These are phyloP conservation scores for Blastocystis sp. DNA, from an alignment of 352 stramenopile species.

Conservation along the genomic window DNA sequence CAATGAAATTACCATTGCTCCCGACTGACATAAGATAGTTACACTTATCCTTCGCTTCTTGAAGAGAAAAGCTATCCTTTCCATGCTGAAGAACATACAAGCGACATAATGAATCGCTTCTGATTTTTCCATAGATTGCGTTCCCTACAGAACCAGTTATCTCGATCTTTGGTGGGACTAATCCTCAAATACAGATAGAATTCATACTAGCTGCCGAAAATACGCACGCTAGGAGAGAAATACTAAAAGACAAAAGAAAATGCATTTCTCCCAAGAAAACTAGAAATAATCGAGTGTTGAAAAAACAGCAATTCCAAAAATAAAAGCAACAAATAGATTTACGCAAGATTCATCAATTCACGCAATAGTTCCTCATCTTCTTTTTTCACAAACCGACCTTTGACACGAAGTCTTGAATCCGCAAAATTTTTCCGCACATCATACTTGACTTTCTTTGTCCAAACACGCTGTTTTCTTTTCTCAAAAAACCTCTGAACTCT, in stretches of 20 bases:
- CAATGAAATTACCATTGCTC: not conserved
- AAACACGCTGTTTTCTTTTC: conserved; percentile 83
- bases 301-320: conserved; percentile 16
- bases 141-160: not conserved
- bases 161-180: not conserved
- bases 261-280: not conserved
- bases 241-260: not conserved
- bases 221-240: not conserved
- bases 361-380: conserved; percentile 86
- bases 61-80: not conserved
- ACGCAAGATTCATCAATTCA: conserved; percentile 62
- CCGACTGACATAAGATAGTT: not conserved
- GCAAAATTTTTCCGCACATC: conserved; percentile 97
- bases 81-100: not conserved
- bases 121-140: not conserved
- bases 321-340: not conserved
- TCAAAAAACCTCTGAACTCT: conserved; percentile 80
- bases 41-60: not conserved
- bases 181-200: not conserved
- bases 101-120: not conserved
- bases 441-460: conserved; percentile 95
- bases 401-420: conserved; percentile 89
- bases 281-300: not conserved
- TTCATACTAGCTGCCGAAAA: not conserved
- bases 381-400: conserved; percentile 96